These are phyloP conservation scores for Tolypocladium sp. DNA, from an alignment of 2,329 filamentous ascomycete species.

Conservation along the genomic window DNA sequence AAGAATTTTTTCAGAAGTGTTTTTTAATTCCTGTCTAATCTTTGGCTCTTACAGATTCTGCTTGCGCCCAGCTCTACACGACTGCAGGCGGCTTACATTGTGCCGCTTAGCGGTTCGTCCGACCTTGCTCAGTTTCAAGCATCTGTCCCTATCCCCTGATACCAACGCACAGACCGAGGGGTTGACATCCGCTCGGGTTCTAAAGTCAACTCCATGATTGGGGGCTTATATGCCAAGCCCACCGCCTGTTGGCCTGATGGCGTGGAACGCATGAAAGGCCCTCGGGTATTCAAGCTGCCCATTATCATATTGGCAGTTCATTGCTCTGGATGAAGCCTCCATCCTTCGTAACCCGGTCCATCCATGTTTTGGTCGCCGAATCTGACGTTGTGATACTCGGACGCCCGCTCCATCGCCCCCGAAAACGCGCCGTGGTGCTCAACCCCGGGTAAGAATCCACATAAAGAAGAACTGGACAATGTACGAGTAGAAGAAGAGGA, in stretches of 20 bases:
- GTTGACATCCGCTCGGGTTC: too few species aligned
- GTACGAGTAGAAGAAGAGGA: constrained; percentile 91
- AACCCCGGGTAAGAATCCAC: constrained; percentile 57
- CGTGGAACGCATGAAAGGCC: not conserved
- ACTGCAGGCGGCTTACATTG: not conserved
- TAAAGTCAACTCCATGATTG: not conserved
- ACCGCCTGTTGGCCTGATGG: not conserved
- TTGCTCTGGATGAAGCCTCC: not conserved
- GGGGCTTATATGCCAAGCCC: not conserved
- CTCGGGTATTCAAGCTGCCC: not conserved
- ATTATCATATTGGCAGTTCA: not conserved
- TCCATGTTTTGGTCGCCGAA: not conserved
- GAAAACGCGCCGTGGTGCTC: not conserved
- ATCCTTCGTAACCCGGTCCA: not conserved
- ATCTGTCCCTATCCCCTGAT: not conserved
- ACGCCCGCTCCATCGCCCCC: not conserved
- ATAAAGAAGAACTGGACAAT: constrained; percentile 91
- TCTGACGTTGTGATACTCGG: too few species aligned
- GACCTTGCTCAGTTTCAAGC: not conserved
- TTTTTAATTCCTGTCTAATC: not conserved
- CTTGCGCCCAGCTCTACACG: not conserved
- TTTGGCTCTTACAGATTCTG: not conserved
- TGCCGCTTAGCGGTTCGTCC: not conserved
- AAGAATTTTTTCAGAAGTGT: not conserved
- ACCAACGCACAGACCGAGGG: not conserved